Evolutionary conservation across 257 asterid genomes (phyloP).

Genomic region (Voacanga thouarsii): DNA sequence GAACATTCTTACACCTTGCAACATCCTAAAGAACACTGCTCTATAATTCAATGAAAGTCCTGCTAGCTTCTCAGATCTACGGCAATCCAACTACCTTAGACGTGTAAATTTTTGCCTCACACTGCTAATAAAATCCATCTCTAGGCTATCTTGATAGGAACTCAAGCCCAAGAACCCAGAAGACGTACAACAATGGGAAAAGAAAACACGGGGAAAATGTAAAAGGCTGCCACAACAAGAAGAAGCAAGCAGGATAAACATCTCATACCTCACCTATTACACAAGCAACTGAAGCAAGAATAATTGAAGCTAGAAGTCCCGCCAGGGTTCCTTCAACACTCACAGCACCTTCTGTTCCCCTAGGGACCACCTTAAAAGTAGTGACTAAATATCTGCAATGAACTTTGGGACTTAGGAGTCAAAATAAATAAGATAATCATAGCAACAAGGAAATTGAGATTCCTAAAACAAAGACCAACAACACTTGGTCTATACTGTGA

Average conservation of each 20-base stretch:
- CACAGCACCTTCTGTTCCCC: constrained; percentile 98
- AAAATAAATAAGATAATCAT: background rate
- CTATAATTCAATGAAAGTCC: background rate
- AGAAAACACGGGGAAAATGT: constrained; percentile 1
- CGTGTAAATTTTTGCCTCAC: too few species aligned
- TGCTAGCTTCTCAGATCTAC: background rate
- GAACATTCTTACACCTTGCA: background rate
- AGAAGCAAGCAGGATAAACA: background rate
- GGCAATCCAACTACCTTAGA: background rate
- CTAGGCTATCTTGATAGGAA: background rate
- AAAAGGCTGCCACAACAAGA: background rate
- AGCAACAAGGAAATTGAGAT: background rate
- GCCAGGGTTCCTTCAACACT: constrained; percentile 91
- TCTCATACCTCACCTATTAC: constrained; percentile 57
- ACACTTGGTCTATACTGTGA: background rate
- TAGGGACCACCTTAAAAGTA: constrained; percentile 87
- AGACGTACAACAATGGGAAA: too few species aligned
- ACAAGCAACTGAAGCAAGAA: constrained; percentile 72
- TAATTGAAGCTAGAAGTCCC: constrained; percentile 76
- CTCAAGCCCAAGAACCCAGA: background rate
- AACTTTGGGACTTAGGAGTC: background rate
- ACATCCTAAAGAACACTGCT: background rate
- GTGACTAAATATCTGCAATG: constrained; percentile 73
- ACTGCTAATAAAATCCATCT: background rate
- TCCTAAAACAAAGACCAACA: background rate